These are phyloP conservation scores for Tothia fuscella DNA, from an alignment of 2,329 filamentous ascomycete genomes.

Conservation along the genomic window DNA sequence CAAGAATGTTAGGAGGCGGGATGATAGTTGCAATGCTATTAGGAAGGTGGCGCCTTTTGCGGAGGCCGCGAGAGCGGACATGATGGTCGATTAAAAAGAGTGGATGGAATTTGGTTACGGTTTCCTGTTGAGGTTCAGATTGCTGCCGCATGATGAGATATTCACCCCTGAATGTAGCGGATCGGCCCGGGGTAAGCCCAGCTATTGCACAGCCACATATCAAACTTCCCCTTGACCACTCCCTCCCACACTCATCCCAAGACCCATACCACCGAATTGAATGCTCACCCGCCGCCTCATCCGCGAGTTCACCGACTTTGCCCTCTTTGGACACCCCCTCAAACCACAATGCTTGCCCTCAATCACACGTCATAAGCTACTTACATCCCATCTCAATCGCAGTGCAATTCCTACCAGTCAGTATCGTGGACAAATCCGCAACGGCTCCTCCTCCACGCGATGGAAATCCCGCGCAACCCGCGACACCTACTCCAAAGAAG, in stretches of 20 bases:
- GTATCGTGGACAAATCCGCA: no score
- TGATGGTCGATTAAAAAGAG: no score
- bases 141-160: no score
- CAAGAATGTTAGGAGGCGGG: constrained; percentile 78
- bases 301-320: constrained; percentile 23
- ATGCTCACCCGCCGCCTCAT: constrained; percentile 28
- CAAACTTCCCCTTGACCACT: no score
- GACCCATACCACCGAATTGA: no score
- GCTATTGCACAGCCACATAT: no score
- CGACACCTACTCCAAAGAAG: constrained; percentile 62
- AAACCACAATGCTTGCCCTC: not conserved
- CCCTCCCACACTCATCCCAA: no score
- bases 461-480: constrained; percentile 72
- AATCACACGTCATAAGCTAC: not conserved
- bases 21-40: constrained; percentile 75
- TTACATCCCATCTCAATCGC: not conserved
- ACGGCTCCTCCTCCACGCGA: constrained; percentile 50
- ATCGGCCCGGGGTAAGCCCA: no score
- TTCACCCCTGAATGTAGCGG: no score
- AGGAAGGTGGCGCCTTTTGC: constrained; percentile 61
- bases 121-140: no score
- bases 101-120: no score
- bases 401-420: no score
- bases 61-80: constrained; percentile 10
- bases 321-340: constrained; percentile 17